Base-by-base conservation (phyloP, 192 early-diverging fungal species). In the Entomortierella lignicola region DNA sequence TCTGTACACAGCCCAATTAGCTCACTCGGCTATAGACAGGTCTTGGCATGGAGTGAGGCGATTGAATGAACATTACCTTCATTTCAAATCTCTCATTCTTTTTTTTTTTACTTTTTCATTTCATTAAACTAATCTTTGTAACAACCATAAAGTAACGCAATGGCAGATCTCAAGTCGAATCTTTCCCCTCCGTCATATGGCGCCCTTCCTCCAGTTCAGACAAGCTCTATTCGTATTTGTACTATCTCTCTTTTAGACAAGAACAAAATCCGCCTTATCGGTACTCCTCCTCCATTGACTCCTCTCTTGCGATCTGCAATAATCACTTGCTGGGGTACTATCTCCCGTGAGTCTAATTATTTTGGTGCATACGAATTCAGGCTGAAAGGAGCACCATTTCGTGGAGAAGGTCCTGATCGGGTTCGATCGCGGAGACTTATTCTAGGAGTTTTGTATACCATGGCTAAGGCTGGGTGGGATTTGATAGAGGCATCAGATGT, bases 261-360 rank as follows among this genome's bases (percentile, higher is more conserved):
- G 17, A 58, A 69, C 67, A 69, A 69, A 37, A 53, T 69, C 39
- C 58, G 67, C 8, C 58, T 69, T 20, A 61, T 69, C 11, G 67
- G 67, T 12, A 60, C 59, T 10, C 67, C 67, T 27, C 12, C 48
- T 4, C 34, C 58, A 20, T 58, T 69, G 0, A 52, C 59, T 21
- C 37, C 67, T 5, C 56, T 47, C 32, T 12, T 69, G 10, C 57
- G 67, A 6, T 51, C 58, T 21, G 58, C 48, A 20, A 69, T 69
- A 8, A 44, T 50, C 0, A 23, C 31, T 18, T 5, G 20, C 25
- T 69, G 67, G 67, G 58, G 67, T n/a, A 69, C 51, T 8, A 60
- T 69, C 56, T 34, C 37, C 3, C 30, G 34, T 0, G 67, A 69
- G 30, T 60, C 58, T 21, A 52, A 56, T 29, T 69, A 69, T 52